Evolutionary conservation across 148 eudicot species (phyloP), one percentile per base, ranked within the genome.

Genomic region (Chenopodium formosanum): DNA sequence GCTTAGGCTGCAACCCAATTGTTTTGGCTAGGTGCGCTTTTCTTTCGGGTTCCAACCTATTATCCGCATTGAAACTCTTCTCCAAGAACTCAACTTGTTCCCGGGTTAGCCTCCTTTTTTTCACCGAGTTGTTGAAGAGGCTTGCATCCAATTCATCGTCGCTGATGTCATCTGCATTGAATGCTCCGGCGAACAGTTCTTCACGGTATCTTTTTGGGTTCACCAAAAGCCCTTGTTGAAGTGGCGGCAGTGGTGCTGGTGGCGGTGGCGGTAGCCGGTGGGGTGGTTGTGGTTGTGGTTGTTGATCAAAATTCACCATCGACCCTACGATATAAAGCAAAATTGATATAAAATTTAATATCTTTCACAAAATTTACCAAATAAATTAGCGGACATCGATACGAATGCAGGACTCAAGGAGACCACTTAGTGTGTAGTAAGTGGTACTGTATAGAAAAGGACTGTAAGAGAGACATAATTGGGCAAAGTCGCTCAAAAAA

Each of bases 41-140:
- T 82, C 91, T 87, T 25, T 93, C 97, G 0, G 97, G 97, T 67
- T 91, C 95, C 12, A 93, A 87, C 86, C 92, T 93, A 72, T 92
- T 91, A 0, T 91, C 97, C 14, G 77, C 78, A 71, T 90, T 95
- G 73, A 93, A 93, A 75, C 82, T 90, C 84, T 72, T 89, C 86
- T 93, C 97, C 19, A 93, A 84, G 70, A 74, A 88, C 66, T 78
- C 81, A 7, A 90, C 95, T 89, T 93, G 97, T 46, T 84, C 86
- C 9, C 62, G 7, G 0, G 75, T 50, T 0, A 93, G 79, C 20
- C 97, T 82, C 76, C 94, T 75, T 79, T 93, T 93, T 82, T 93
- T 93, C 83, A 84, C 93, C 8, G 32, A 52, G 9, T 32, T 77
- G 78, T 6, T 81, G 60, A 29, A 81, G 29, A 22, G 32, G 74